Evolutionary conservation across 1,139 yeast genomes (phyloP).

Genomic region (Saccharomycopsis hybrid): DNA sequence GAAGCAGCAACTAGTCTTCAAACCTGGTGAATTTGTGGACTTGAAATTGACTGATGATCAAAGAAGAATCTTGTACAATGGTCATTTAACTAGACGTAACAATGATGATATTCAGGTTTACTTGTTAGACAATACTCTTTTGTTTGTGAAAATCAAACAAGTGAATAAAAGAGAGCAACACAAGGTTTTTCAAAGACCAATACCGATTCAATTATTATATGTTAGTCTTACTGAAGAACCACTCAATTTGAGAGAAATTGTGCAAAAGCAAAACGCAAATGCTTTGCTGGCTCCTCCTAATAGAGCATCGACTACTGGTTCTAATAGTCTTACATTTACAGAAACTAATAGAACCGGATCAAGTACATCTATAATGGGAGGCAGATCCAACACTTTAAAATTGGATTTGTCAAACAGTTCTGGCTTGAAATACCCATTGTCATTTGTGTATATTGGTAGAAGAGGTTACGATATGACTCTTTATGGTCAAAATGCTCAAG

Average conservation of each 20-base stretch:
- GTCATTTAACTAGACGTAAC: conserved; percentile 66
- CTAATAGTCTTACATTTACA: conserved; percentile 27
- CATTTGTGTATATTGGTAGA: conserved; percentile 51
- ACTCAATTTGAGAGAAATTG: conserved; percentile 50
- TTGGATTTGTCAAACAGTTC: conserved; percentile 22
- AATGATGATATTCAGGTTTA: conserved; percentile 76
- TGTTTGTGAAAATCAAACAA: conserved; percentile 80
- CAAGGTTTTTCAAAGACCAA: conserved; percentile 91
- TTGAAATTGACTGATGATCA: conserved; percentile 77
- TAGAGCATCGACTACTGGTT: background rate
- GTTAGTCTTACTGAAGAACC: conserved; percentile 74
- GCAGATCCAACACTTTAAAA: conserved; percentile 36
- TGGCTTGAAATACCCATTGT: conserved; percentile 32
- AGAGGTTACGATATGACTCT: conserved; percentile 64
- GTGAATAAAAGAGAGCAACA: conserved; percentile 88
- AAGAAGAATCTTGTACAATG: conserved; percentile 73
- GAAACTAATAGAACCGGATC: conserved; percentile 28
- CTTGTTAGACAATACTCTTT: conserved; percentile 78
- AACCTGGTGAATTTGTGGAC: conserved; percentile 84
- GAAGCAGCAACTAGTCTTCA: conserved; percentile 65
- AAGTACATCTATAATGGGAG: conserved; percentile 1
- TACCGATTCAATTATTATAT: conserved; percentile 78
- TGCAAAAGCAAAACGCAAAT: conserved; percentile 29
- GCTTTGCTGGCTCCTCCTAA: background rate
- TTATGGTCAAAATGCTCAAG: conserved; percentile 58